A percentile compares a stretch with the other conserved stretches of the same genome.
phyloP scores from a whole-genome alignment of 2,329 filamentous ascomycete species.

The Fusarium nelsonii region DNA sequence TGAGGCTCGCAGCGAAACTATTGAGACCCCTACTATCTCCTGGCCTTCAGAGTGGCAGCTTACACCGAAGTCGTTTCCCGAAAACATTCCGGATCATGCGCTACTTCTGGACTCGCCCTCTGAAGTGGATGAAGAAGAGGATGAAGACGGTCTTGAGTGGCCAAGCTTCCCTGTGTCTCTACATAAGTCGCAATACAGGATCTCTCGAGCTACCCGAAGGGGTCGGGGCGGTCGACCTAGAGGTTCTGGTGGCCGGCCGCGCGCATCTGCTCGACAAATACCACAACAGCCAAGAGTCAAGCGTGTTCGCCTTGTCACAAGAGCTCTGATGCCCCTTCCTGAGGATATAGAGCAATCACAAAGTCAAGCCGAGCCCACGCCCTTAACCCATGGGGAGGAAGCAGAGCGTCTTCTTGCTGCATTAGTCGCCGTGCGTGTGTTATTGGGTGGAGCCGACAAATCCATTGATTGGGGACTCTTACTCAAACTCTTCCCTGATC shows the following conservation, averaged over 20 bases:
- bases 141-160: conserved; percentile 37
- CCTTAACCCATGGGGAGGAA: conserved; percentile 4
- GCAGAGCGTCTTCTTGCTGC: conserved; percentile 62
- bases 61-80: conserved; percentile 33
- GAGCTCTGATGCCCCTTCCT: conserved; percentile 48
- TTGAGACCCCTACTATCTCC: conserved; percentile 13
- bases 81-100: conserved; percentile 14
- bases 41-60: conserved; percentile 50
- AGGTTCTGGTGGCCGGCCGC: conserved; percentile 12
- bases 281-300: conserved; percentile 40
- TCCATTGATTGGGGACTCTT: conserved; percentile 72
- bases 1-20: conserved; percentile 11
- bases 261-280: conserved; percentile 20
- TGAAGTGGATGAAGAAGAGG: conserved; percentile 41
- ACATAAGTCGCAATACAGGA: not conserved
- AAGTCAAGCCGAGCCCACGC: conserved; percentile 14
- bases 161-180: conserved; percentile 22
- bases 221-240: conserved; percentile 10
- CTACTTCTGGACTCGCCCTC: conserved; percentile 22
- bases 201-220: not conserved
- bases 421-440: conserved; percentile 68
- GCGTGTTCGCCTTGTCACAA: conserved; percentile 49
- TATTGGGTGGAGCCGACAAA: conserved; percentile 71
- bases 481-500: conserved; percentile 66
- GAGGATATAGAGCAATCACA: not conserved